Conservation (phyloP, 164 flowering plant species). For the Stephania cephalantha region DNA sequence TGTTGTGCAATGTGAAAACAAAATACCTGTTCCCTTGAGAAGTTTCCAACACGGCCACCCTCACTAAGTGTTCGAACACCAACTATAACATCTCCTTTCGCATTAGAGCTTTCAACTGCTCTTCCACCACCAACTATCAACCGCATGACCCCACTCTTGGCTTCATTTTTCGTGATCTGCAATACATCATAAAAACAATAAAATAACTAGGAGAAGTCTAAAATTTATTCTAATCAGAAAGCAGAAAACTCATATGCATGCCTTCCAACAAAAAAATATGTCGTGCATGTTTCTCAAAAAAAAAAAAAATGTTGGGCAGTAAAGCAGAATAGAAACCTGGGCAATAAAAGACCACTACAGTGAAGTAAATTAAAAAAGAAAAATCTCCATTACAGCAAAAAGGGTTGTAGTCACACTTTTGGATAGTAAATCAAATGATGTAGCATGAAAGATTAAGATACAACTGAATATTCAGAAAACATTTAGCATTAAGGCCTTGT, state of each 20-base stretch:
- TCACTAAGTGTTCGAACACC: slow-evolving; percentile 99
- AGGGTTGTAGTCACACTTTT: too few relatives aligned
- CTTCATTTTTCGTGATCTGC: slow-evolving; percentile 74
- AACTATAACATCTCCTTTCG: slow-evolving; percentile 85
- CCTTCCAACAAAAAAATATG: not conserved
- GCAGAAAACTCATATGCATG: not conserved
- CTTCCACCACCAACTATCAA: slow-evolving; percentile 98
- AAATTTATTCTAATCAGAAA: not conserved
- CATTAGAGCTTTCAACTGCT: slow-evolving; percentile 66
- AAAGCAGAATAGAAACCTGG: not conserved
- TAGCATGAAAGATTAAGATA: too few relatives aligned
- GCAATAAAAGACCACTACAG: not conserved
- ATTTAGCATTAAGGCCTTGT: too few relatives aligned
- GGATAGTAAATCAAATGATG: too few relatives aligned
- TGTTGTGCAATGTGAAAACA: not conserved
- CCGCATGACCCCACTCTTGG: slow-evolving; percentile 87
- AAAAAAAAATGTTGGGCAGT: not conserved
- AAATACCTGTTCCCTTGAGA: slow-evolving; percentile 91
- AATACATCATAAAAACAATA: slow-evolving; percentile 4
- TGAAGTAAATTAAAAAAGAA: too few relatives aligned
- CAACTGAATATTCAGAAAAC: too few relatives aligned
- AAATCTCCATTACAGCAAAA: too few relatives aligned
- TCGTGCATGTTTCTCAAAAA: not conserved
- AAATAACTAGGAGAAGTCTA: not conserved
- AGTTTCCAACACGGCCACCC: slow-evolving; percentile 97